Evolutionary conservation across 805 yeast genomes (phyloP).

Genomic region (Kuraishia piskuri): DNA sequence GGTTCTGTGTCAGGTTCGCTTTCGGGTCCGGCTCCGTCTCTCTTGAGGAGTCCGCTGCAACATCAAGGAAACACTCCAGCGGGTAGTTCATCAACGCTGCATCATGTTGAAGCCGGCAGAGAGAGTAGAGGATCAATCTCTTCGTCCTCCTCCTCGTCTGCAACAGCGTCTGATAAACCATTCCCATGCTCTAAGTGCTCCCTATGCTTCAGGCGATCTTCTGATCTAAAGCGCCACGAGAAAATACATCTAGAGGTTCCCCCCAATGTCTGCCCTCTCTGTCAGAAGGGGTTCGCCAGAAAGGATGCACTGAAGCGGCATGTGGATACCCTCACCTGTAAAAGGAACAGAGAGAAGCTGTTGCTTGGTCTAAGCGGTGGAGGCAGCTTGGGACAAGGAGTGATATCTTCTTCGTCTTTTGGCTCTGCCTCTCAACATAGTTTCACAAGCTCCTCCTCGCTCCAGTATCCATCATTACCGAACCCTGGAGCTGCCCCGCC

Average conservation of each 20-base stretch:
- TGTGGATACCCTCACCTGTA: constrained; percentile 65
- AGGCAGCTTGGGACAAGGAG: neutral
- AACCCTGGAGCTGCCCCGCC: neutral
- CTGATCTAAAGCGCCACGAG: constrained; percentile 68
- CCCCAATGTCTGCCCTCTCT: constrained; percentile 65
- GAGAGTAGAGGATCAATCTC: constrained; percentile 3
- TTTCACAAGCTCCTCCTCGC: neutral
- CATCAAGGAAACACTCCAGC: neutral
- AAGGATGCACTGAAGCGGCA: constrained; percentile 78
- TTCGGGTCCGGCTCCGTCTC: constrained; percentile 14
- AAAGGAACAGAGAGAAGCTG: constrained; percentile 55
- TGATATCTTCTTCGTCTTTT: neutral
- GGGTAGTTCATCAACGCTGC: constrained; percentile 5
- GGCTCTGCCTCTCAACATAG: neutral
- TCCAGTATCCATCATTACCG: neutral
- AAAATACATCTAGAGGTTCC: constrained; percentile 65
- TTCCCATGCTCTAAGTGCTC: constrained; percentile 54
- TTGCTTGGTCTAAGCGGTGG: constrained; percentile 5
- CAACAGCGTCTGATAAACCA: constrained; percentile 23
- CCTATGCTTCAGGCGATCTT: constrained; percentile 55
- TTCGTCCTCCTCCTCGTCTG: constrained; percentile 4
- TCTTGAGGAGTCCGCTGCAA: constrained; percentile 4
- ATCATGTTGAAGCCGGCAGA: neutral
- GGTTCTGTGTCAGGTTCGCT: constrained; percentile 25
- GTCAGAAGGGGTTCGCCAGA: constrained; percentile 80